Conservation (phyloP, 2,329 filamentous ascomycete genomes). For the Aspergillus carbonarius region DNA sequence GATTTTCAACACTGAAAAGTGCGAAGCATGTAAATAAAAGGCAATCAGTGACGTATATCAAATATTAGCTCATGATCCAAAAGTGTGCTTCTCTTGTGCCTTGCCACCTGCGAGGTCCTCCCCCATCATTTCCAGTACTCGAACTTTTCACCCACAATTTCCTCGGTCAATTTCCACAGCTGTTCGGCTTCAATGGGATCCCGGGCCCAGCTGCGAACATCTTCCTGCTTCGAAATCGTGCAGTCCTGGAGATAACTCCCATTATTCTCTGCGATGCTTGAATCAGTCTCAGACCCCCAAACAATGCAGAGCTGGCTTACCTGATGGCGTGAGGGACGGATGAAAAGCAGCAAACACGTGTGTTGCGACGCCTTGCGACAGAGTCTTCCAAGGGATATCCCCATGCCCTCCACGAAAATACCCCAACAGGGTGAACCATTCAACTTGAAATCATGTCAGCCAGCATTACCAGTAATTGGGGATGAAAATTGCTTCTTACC, state of each 20-base stretch:
- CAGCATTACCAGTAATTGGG: not conserved
- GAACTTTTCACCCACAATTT: not conserved
- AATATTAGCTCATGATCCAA: not conserved
- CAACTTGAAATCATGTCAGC: not conserved
- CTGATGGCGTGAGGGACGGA: not conserved
- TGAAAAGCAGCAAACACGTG: not conserved
- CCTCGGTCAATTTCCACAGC: conserved; percentile 1
- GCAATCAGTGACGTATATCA: too few species aligned
- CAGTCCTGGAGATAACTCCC: not conserved
- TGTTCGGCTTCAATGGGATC: conserved; percentile 1
- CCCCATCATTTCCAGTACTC: not conserved
- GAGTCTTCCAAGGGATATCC: not conserved
- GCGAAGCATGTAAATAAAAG: too few species aligned
- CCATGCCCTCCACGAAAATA: not conserved
- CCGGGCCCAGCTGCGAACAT: not conserved
- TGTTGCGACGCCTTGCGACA: not conserved
- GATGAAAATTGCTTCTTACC: not conserved
- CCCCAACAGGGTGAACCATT: not conserved
- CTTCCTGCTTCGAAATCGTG: not conserved
- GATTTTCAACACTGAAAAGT: too few species aligned
- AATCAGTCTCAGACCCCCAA: too few species aligned
- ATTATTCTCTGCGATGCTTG: not conserved
- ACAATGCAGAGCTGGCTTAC: not conserved
- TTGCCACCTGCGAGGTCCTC: too few species aligned
- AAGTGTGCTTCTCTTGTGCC: not conserved